Base-by-base conservation (phyloP, 1,139 yeast species). In the Meyerozyma elateridarum region DNA sequence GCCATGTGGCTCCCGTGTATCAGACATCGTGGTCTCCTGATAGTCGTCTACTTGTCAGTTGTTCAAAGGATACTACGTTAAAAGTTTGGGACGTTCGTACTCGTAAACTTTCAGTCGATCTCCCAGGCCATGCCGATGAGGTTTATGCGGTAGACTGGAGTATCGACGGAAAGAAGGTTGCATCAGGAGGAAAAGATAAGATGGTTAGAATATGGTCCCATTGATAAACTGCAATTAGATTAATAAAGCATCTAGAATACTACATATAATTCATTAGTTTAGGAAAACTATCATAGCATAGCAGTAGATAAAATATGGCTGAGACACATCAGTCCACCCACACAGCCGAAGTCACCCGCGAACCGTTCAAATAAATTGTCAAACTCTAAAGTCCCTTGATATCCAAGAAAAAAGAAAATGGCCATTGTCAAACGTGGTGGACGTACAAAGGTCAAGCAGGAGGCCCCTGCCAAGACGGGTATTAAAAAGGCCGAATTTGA, bases 11-110 rank as follows among this genome's bases (percentile, higher is more conserved):
- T 0, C 88, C 97, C 3, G 98, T 91, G 0, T 91, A 91, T 54
- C 97, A 89, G 60, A 88, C 95, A n/a, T 88, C 97, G 0, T 91
- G 99, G 99, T 87, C 96, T 3, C 82, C 96, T 2, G 99, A 91
- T 54, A 85, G 91, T 54, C 69, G 98, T 42, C 64, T 91, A 29
- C 65, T 91, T 36, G 98, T 89, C 6, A 83, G 95, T 51, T 85
- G 95, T 52, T 88, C 96, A 15, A 91, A 91, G 56, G 99, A 91
- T 55, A 89, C 98, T 2, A 93, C 99, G 0, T 71, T 93, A 51
- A 91, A 91, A 59, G 95, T 91, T 2, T 91, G 99, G 99, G 97
- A 91, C 54, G 78, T 91, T 19, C 72, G 85, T 47, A 84, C 95
- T 4, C 72, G 83, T 42, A 89, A 91, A 54, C 65, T 91, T 39